Evolutionary conservation across 1,284 basidiomycete species (phyloP).

Genomic region (Stygiomarasmius scandens): DNA sequence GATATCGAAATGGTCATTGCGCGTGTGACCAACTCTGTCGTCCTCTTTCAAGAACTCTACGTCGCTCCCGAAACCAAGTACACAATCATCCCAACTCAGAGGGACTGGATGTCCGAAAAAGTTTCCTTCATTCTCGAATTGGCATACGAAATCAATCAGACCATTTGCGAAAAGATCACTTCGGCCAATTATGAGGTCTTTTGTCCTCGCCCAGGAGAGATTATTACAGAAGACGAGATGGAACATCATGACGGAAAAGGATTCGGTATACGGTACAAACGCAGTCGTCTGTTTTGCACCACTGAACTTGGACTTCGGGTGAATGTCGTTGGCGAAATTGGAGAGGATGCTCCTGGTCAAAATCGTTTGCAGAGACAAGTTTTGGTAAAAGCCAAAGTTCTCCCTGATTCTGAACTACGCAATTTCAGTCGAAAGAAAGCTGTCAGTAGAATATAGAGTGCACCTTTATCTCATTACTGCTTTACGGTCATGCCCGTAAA

Average conservation of each 20-base stretch:
- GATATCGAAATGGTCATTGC: not conserved
- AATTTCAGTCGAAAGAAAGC: no score
- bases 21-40: not conserved
- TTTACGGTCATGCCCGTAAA: no score
- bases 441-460: not conserved
- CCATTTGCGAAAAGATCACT: constrained; percentile 1
- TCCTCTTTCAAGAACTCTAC: not conserved
- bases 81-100: not conserved
- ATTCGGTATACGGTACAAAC: constrained; percentile 6
- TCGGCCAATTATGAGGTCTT: constrained; percentile 7
- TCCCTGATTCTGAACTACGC: not conserved
- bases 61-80: not conserved
- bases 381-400: not conserved
- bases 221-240: not conserved
- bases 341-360: not conserved
- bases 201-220: not conserved
- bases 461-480: not conserved
- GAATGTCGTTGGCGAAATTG: not conserved
- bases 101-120: not conserved
- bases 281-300: constrained; percentile 38
- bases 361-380: no score
- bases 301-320: constrained; percentile 43
- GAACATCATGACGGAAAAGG: constrained; percentile 5
- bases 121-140: not conserved
- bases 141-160: not conserved